Evolutionary conservation across 306 rosid species (phyloP).

Genomic region (Malus domestica): ASM211411v1 NC_041795.1:29984001-29984500

Average conservation of each 20-base stretch:
- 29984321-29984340: background rate
- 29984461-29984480: background rate
- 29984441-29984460: background rate
- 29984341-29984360: background rate
- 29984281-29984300: background rate
- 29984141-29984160: background rate
- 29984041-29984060: background rate
- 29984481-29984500: background rate
- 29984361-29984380: conserved; percentile 10
- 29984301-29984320: background rate
- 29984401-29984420: conserved; percentile 29
- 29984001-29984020: background rate
- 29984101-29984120: background rate
- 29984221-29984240: too few species aligned
- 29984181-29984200: background rate
- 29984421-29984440: conserved; percentile 13
- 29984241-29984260: too few species aligned
- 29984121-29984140: too few species aligned
- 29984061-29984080: background rate
- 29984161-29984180: too few species aligned
- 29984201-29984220: background rate
- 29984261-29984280: background rate
- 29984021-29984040: too few species aligned
- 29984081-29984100: background rate
- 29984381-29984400: conserved; percentile 32